Evolutionary conservation across 306 rosid species (phyloP).

Genomic region (Acacia melanoxylon): DNA sequence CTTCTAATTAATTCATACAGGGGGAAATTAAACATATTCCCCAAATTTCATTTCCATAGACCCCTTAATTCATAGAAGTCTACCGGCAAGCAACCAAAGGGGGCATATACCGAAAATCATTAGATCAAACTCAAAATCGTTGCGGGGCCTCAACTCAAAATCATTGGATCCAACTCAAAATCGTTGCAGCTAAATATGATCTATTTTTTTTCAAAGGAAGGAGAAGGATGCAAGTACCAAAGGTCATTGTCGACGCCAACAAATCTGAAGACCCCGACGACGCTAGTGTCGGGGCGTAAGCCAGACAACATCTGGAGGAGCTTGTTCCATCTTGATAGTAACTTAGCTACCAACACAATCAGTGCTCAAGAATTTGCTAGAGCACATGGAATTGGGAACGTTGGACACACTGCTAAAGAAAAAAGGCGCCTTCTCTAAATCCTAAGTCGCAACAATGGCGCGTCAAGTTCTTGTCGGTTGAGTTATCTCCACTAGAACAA

Average conservation of each 20-base stretch:
- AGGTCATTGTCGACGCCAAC: no score
- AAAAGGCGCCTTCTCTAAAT: slow-evolving; percentile 56
- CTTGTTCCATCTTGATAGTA: no score
- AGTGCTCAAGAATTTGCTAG: slow-evolving; percentile 53
- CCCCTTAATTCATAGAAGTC: not conserved
- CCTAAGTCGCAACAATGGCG: slow-evolving; percentile 48
- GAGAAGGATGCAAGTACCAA: no score
- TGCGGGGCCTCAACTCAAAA: no score
- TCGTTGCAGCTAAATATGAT: no score
- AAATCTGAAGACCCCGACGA: no score
- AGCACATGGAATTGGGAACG: slow-evolving; percentile 68
- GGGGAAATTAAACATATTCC: not conserved
- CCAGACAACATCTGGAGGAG: no score
- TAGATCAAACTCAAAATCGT: not conserved
- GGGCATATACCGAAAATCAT: not conserved
- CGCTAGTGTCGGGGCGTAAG: no score
- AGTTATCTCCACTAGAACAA: slow-evolving; percentile 69
- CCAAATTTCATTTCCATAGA: not conserved
- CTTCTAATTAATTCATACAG: not conserved
- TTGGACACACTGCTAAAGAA: slow-evolving; percentile 47
- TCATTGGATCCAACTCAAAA: no score
- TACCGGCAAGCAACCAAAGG: not conserved
- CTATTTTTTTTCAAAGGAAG: no score
- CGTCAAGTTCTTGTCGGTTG: slow-evolving; percentile 62
- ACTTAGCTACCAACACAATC: no score